These are phyloP conservation scores for Wickerhamiella hasegawae DNA, from an alignment of 805 yeast genomes.

Conservation along the genomic window DNA sequence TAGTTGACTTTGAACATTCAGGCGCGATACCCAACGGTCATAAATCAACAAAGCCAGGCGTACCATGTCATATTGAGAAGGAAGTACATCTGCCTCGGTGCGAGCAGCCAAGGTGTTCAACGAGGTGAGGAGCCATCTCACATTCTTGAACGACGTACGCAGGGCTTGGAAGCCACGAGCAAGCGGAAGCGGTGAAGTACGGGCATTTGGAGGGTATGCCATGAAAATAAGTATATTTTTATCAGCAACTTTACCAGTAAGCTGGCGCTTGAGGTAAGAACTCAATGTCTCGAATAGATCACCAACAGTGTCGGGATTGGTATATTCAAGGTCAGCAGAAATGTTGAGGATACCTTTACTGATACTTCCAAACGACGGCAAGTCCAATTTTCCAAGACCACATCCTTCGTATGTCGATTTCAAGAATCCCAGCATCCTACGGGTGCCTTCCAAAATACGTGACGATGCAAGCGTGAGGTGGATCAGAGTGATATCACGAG, in stretches of 20 bases:
- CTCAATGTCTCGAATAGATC: constrained; percentile 14
- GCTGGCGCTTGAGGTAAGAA: constrained; percentile 9
- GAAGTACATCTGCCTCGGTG: constrained; percentile 16
- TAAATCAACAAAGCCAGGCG: constrained; percentile 19
- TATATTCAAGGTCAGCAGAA: constrained; percentile 11
- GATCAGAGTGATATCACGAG: constrained; percentile 18
- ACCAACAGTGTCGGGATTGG: constrained; percentile 13
- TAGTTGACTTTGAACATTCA: constrained; percentile 1
- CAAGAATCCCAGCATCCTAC: constrained; percentile 12
- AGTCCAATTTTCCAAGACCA: constrained; percentile 18
- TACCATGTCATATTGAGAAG: constrained; percentile 17
- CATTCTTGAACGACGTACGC: constrained; percentile 8
- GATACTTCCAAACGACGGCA: constrained; percentile 14
- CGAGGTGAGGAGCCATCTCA: constrained; percentile 11
- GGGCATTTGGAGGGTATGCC: constrained; percentile 12
- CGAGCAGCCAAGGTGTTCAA: constrained; percentile 13
- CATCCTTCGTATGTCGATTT: constrained; percentile 23
- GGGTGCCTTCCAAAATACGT: constrained; percentile 5
- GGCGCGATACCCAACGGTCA: constrained; percentile 15
- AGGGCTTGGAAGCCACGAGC: constrained; percentile 14
- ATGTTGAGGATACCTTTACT: constrained; percentile 10
- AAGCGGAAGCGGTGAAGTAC: constrained; percentile 12
- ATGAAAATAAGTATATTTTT: constrained; percentile 8
- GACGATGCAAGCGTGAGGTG: constrained; percentile 13
- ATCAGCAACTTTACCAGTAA: constrained; percentile 3